Conservation (phyloP, 202 grass and related monocot species). For the Setaria viridis region DNA sequence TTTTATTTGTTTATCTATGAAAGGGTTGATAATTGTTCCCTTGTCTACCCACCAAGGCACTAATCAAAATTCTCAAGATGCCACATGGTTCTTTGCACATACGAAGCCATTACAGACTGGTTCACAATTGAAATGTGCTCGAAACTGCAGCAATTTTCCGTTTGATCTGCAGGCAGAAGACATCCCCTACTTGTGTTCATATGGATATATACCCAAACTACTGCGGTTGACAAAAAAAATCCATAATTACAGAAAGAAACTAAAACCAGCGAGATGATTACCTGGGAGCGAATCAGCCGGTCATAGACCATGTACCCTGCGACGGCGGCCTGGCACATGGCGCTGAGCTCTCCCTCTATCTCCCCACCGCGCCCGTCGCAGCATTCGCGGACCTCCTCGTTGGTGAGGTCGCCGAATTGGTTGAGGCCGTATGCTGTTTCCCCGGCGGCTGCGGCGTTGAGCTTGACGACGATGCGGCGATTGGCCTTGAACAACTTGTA, state of each 20-base stretch:
- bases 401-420: too few relatives aligned
- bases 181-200: slow-evolving; percentile 2
- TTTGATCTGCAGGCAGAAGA: background rate
- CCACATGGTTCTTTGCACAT: too few relatives aligned
- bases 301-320: background rate
- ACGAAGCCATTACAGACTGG: background rate
- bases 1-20: background rate
- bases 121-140: background rate
- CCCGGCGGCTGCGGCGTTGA: too few relatives aligned
- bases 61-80: background rate
- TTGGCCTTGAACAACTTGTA: too few relatives aligned
- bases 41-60: too few relatives aligned
- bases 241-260: slow-evolving; percentile 14
- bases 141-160: background rate
- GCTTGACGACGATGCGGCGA: too few relatives aligned
- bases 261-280: background rate
- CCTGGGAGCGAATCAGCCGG: background rate
- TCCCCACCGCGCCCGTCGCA: too few relatives aligned
- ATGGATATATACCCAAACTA: background rate
- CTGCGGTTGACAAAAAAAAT: background rate
- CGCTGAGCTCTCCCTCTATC: background rate
- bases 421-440: too few relatives aligned
- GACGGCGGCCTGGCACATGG: background rate
- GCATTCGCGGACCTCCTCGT: too few relatives aligned
- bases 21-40: too few relatives aligned